Percentiles rank a stretch among this genome's conserved stretches.
phyloP scores from a whole-genome alignment of 1,284 basidiomycete genomes.

The Ceratobasidium sp. region DNA sequence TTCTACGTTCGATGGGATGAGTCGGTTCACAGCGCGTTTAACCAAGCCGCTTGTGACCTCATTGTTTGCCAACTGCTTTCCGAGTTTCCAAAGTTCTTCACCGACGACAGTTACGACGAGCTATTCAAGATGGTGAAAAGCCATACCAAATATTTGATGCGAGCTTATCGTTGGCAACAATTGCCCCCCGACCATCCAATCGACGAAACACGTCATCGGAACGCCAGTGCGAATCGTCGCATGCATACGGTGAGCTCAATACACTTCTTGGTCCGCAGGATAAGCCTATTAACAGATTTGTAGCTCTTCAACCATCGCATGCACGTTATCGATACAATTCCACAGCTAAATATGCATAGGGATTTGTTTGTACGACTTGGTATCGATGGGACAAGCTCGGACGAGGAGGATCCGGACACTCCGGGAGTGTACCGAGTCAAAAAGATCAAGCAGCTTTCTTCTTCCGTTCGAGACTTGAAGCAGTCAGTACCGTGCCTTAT shows the following conservation, averaged over 20 bases:
- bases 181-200: neutral
- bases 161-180: neutral
- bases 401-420: neutral
- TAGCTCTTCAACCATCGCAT: neutral
- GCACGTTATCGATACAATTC: neutral
- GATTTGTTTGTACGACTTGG: neutral
- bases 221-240: neutral
- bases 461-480: neutral
- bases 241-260: constrained; percentile 7
- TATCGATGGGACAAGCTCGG: neutral
- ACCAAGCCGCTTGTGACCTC: neutral
- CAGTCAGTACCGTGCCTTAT: too few relatives aligned
- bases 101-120: neutral
- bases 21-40: neutral
- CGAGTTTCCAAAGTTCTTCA: neutral
- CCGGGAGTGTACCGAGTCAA: neutral
- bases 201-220: neutral
- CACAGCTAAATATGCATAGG: neutral
- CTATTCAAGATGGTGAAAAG: neutral
- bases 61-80: neutral
- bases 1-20: neutral
- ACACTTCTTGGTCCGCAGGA: too few relatives aligned
- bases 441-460: neutral
- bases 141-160: neutral
- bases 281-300: too few relatives aligned